phyloP scores from a whole-genome alignment of 225 moss, liverwort and hornwort species.

The Asterella californica region DNA sequence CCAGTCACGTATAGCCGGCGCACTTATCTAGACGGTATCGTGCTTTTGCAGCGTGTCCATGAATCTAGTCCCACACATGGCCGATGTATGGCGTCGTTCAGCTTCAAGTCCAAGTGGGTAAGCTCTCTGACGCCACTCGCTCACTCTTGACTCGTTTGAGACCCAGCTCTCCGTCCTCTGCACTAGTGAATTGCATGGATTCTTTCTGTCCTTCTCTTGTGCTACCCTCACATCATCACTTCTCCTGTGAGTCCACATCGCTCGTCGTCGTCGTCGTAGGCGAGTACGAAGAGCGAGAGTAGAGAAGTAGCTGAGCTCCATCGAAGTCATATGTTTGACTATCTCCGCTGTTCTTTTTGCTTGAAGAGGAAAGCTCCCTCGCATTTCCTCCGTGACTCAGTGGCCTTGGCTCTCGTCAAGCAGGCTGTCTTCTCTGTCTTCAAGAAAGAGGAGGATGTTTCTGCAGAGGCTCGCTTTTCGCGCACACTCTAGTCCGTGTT shows the following conservation, averaged over 20 bases:
- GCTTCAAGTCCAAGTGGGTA: not conserved
- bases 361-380: not conserved
- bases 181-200: not conserved
- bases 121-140: not conserved
- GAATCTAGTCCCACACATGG: not conserved
- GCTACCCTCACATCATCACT: not conserved
- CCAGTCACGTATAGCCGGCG: not conserved
- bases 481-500: not conserved
- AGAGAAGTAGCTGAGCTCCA: not conserved
- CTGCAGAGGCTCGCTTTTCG: not conserved
- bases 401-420: not conserved
- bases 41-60: not conserved
- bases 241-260: not conserved
- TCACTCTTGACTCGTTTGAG: not conserved
- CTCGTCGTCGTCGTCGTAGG: not conserved
- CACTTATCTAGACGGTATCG: not conserved
- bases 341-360: not conserved
- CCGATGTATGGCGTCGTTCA: not conserved
- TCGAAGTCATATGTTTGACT: not conserved
- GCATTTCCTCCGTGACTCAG: not conserved
- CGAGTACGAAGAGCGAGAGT: not conserved
- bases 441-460: not conserved
- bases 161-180: not conserved
- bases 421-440: not conserved
- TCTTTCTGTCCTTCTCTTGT: not conserved